Evolutionary conservation across 2,329 filamentous ascomycete genomes (phyloP).

Genomic region (Phyllosticta ampelicida): DNA sequence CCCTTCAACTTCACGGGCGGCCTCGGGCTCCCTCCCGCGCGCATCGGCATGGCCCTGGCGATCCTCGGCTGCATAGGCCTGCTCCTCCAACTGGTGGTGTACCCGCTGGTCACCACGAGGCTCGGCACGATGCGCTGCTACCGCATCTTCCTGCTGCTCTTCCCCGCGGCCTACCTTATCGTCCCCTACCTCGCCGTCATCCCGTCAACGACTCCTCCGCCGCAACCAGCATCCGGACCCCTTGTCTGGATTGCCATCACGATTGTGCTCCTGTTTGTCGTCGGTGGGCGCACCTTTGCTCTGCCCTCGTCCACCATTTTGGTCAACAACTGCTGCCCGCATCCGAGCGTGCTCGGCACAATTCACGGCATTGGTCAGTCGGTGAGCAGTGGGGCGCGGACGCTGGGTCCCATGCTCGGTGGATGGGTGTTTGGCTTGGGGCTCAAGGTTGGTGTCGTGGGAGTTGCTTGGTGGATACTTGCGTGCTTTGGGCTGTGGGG

Average conservation of each 20-base stretch:
- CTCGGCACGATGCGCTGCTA: conserved; percentile 34
- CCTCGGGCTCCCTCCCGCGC: conserved; percentile 36
- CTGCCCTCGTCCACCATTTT: conserved; percentile 49
- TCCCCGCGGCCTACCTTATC: conserved; percentile 35
- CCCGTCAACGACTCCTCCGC: conserved; percentile 29
- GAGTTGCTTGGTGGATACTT: conserved; percentile 49
- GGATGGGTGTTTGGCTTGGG: conserved; percentile 52
- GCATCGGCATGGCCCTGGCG: conserved; percentile 37
- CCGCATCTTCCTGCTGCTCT: conserved; percentile 32
- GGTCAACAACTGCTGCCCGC: conserved; percentile 50
- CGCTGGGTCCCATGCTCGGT: conserved; percentile 50
- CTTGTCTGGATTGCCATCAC: conserved; percentile 35
- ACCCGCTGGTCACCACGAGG: conserved; percentile 31
- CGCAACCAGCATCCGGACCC: conserved; percentile 29
- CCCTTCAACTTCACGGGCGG: conserved; percentile 39
- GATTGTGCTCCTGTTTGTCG: conserved; percentile 33
- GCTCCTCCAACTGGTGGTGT: conserved; percentile 35
- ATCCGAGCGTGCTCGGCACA: conserved; percentile 44
- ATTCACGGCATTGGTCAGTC: conserved; percentile 51
- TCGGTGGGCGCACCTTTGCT: conserved; percentile 39
- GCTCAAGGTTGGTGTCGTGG: conserved; percentile 46
- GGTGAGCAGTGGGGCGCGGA: conserved; percentile 47
- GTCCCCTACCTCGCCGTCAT: conserved; percentile 34
- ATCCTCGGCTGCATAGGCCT: conserved; percentile 40
- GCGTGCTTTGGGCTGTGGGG: conserved; percentile 40